phyloP scores from a whole-genome alignment of 805 yeast genomes.

The Saccharomycopsis fodiens region DNA sequence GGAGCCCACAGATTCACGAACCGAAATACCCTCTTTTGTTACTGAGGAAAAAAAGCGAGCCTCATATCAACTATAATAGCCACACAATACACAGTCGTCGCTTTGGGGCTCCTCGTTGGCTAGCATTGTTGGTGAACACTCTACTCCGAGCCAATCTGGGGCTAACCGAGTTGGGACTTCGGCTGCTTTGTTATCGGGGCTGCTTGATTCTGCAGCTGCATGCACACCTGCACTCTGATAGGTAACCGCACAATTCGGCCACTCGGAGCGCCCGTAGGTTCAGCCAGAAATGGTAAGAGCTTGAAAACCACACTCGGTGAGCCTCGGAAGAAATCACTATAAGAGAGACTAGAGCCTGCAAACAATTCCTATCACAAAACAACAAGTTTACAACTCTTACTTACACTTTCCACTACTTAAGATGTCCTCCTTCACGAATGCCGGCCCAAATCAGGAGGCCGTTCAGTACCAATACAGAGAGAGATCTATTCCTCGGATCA shows the following conservation, averaged over 20 bases:
- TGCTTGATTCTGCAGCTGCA: neutral
- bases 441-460: neutral
- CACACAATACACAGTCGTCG: too few species aligned
- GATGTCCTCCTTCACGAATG: neutral
- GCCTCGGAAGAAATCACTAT: neutral
- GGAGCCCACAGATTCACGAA: too few species aligned
- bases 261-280: slow-evolving; percentile 1
- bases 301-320: neutral
- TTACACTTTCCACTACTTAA: neutral
- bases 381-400: neutral
- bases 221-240: neutral
- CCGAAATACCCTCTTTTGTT: too few species aligned
- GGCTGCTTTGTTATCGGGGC: too few species aligned
- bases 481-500: slow-evolving; percentile 26
- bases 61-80: too few species aligned
- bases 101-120: too few species aligned
- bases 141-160: too few species aligned
- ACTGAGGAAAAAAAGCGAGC: too few species aligned
- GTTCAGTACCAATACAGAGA: neutral
- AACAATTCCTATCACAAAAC: too few species aligned
- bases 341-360: too few species aligned
- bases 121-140: too few species aligned
- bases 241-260: neutral
- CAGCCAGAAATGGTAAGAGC: neutral
- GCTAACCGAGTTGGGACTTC: too few species aligned